A percentile compares a stretch with the other conserved stretches of the same genome.
Evolutionary conservation across 306 rosid genomes (phyloP).

Genomic region (Sicyos edulis): DNA sequence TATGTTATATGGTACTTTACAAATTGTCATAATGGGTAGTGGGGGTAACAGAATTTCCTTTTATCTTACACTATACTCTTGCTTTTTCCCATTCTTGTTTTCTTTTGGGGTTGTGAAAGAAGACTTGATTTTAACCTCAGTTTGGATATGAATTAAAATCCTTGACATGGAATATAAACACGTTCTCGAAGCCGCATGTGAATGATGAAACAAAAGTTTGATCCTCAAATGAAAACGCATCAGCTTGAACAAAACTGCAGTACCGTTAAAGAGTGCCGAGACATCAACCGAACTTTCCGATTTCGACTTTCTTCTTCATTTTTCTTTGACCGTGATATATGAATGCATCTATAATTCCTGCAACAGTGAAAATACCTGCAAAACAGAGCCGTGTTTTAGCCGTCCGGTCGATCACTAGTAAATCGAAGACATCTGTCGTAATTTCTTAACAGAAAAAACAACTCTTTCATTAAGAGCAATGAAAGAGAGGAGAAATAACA

Average conservation of each 20-base stretch:
- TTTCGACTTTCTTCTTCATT: conserved; percentile 61
- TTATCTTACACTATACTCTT: neutral
- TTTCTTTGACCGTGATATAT: conserved; percentile 63
- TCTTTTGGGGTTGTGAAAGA: neutral
- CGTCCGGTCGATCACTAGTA: neutral
- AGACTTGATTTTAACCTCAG: neutral
- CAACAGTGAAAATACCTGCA: conserved; percentile 70
- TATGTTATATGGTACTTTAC: neutral
- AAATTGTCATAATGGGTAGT: neutral
- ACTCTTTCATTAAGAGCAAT: neutral
- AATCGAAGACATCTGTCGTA: neutral
- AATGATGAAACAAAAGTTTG: conserved; percentile 11
- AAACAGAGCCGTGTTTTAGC: neutral
- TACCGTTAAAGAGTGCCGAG: conserved; percentile 8
- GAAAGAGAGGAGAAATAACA: conserved; percentile 9
- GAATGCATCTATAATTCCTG: conserved; percentile 71
- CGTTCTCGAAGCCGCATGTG: neutral
- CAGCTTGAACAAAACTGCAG: conserved; percentile 7
- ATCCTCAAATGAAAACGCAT: conserved; percentile 13
- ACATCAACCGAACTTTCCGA: conserved; percentile 47
- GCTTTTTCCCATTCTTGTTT: neutral
- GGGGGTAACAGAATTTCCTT: conserved; percentile 5
- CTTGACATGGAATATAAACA: neutral
- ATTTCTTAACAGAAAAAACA: neutral
- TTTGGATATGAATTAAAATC: conserved; percentile 7